Evolutionary conservation across 306 rosid species (phyloP), one percentile per base, ranked within the genome.

Genomic region (Glycine soja): DNA sequence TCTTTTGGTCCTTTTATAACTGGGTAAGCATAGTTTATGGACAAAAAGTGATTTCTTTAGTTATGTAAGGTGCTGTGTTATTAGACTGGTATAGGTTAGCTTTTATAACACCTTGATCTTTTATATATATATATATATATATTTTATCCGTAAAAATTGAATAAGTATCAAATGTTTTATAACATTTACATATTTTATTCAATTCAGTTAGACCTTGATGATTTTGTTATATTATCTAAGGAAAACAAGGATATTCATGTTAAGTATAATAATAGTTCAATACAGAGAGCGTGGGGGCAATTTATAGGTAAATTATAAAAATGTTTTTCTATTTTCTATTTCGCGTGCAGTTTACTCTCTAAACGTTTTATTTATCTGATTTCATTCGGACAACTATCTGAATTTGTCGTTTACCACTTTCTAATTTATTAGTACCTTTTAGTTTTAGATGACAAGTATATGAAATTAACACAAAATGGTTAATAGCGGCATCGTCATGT

Each of bases 1-100:
- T 53, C 54, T 18, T 32, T 32, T 78, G 54, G 50, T 72, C 40
- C 66, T 67, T 84, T 38, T 56, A 72, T 67, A 19, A 47, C 68
- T 66, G 80, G 81, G 52, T 38, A 66, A 62, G 77, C 34, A 79
- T 79, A 58, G 24, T 47, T 79, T 50, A 38, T 46, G 10, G 63
- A 16, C 45, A 46, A 73, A 72, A 73, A n/a, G 79, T 58, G 19
- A 73, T 6, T 18, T 13, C 46, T 40, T 75, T 74, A 79, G 73
- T 69, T 46, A 40, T 72, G 80, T 47, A 54, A 63, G 34, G 43
- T 42, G 46, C 10, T 76, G 45, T 1, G 30, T 12, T 53, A 38
- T 63, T 19, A 40, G 58, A 59, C 81, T 14, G 43, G 72, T 36
- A 24, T 24, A 8, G 66, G 73, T 59, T 82, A 12, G 78, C 81